Conservation (phyloP, 345 rosid genomes). For the Populus pruinosa region DNA sequence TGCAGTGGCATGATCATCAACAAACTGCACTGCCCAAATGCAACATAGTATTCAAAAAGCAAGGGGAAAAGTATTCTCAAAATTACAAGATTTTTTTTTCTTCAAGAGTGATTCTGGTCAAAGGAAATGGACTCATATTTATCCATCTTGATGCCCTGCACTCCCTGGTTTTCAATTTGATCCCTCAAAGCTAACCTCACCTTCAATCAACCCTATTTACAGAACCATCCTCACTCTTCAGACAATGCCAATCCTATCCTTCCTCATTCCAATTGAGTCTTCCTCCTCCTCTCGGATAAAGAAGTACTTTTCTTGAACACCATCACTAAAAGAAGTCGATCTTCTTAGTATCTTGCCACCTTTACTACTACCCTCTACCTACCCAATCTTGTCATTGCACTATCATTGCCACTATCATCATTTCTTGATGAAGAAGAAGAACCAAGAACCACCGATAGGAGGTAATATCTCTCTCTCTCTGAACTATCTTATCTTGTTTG, state of each 20-base stretch:
- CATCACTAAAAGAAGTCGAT: not conserved
- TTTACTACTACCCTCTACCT: slow-evolving; percentile 47
- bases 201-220: slow-evolving; percentile 23
- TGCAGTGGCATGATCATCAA: no score
- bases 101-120: slow-evolving; percentile 36
- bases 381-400: slow-evolving; percentile 45
- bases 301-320: not conserved
- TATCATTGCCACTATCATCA: slow-evolving; percentile 13
- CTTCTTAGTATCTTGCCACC: slow-evolving; percentile 72
- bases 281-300: not conserved
- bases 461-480: no score
- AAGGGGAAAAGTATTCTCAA: not conserved
- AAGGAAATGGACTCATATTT: slow-evolving; percentile 54
- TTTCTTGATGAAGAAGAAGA: not conserved
- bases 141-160: slow-evolving; percentile 8
- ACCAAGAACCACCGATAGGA: no score
- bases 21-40: no score
- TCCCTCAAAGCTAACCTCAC: not conserved
- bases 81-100: not conserved
- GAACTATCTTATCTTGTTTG: no score
- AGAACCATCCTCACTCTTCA: slow-evolving; percentile 21
- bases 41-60: not conserved
- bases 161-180: not conserved
- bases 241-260: slow-evolving; percentile 10
- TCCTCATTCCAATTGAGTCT: not conserved